A percentile compares a stretch with the other conserved stretches of the same genome.
phyloP scores from a whole-genome alignment of 371 early-diverging fungal genomes.

The Chytridium lagenaria region DNA sequence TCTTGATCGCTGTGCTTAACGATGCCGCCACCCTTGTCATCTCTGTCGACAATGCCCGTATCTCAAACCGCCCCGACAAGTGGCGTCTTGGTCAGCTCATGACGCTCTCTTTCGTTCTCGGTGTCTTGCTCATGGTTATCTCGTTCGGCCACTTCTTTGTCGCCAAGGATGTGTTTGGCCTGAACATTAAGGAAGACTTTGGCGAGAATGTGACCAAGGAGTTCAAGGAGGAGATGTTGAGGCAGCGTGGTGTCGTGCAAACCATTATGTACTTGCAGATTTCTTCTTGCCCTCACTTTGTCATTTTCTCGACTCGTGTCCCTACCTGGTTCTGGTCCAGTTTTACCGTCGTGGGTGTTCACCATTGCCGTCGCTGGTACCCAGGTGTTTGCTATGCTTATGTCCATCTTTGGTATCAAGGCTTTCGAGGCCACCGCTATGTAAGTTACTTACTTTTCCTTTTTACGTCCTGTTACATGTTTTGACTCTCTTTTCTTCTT shows the following conservation, averaged over 20 bases:
- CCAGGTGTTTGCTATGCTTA: slow-evolving; percentile 87
- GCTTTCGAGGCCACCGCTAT: slow-evolving; percentile 43
- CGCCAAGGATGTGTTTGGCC: slow-evolving; percentile 65
- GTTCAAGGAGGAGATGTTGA: not conserved
- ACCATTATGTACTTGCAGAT: slow-evolving; percentile 90
- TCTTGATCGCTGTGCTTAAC: slow-evolving; percentile 79
- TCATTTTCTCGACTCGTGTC: slow-evolving; percentile 94
- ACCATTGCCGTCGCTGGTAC: slow-evolving; percentile 82
- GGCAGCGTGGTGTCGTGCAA: slow-evolving; percentile 26
- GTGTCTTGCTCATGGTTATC: slow-evolving; percentile 69
- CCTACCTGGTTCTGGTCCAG: slow-evolving; percentile 90
- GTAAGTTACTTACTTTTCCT: slow-evolving; percentile 25
- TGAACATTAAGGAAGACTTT: not conserved
- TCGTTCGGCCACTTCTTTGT: slow-evolving; percentile 83
- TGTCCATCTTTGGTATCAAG: slow-evolving; percentile 75
- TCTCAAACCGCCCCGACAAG: slow-evolving; percentile 86
- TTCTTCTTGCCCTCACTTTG: slow-evolving; percentile 92
- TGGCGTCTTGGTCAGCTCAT: slow-evolving; percentile 91
- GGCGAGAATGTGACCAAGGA: not conserved
- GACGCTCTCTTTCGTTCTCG: slow-evolving; percentile 78
- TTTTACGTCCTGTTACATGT: not conserved
- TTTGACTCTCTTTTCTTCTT: not conserved
- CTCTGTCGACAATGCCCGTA: slow-evolving; percentile 88
- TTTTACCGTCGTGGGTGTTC: slow-evolving; percentile 78
- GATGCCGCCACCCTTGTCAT: slow-evolving; percentile 93